Base-by-base conservation (phyloP, 306 rosid species). In the Lagenaria siceraria region DNA sequence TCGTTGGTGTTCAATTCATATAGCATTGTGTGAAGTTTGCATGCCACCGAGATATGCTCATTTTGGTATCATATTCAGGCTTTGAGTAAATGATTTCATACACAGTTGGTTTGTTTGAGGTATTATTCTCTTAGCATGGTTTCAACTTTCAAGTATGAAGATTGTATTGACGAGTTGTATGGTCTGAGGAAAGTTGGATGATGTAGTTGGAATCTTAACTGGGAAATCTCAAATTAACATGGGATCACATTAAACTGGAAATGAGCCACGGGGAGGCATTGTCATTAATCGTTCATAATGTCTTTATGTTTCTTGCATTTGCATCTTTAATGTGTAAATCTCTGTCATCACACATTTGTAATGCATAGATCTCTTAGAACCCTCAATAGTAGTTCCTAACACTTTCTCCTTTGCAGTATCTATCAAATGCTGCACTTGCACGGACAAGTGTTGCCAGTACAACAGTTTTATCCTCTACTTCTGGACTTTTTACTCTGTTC, bases 381-480 rank as follows among this genome's bases (percentile, higher is more conserved):
- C 7, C 18, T 48, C 76, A 17, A 8, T 71, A 8, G 22, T 4
- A 71, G 24, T 82, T 76, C 59, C 76, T 52, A 46, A 77, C 31
- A 80, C 10, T 71, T 21, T 71, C 18, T 36, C 31, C 35, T 78
- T 85, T 88, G 80, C 93, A 96, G 99, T 96, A 96, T 83, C 93
- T 96, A 53, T 88, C 99, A 58, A 96, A 92, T 90, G 98, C 99
- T 74, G 99, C 99, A 35, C 98, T 96, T 46, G 99, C 99, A 5
- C 96, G 92, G 21, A 92, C 99, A 19, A 96, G 99, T 84, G 99
- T 96, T 40, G 99, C 98, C 25, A 96, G 99, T 77, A 92, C 99
- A 75, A 96, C 98, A 72, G 98, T 96, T 51, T 83, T 96, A 78
- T 92, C 99, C 72, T 96, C 99, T 81, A 96, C 99, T 36, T 96